Evolutionary conservation across 345 rosid species (phyloP).

Genomic region (Conringia planisiliqua): DNA sequence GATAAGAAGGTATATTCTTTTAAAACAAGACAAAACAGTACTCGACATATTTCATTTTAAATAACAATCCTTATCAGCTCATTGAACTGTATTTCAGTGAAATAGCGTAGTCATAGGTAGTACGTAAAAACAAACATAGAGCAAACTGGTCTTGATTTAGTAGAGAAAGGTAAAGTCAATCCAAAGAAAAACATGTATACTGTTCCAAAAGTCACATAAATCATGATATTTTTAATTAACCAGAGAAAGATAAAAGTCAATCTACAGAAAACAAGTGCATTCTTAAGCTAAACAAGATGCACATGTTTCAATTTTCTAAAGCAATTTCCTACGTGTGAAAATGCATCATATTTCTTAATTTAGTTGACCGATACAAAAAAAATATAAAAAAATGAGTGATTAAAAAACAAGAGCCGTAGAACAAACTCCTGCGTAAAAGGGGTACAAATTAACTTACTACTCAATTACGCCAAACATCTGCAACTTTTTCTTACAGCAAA

Average conservation of each 20-base stretch:
- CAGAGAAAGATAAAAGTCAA: not conserved
- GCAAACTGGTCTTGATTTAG: not conserved
- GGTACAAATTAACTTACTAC: not conserved
- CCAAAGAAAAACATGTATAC: not conserved
- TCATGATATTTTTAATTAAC: not conserved
- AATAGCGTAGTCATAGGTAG: not conserved
- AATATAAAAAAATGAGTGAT: not conserved
- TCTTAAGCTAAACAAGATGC: not conserved
- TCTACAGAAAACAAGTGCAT: slow-evolving; percentile 10
- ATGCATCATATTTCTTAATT: not conserved
- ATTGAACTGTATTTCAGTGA: not conserved
- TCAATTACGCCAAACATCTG: not conserved
- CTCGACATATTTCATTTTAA: not conserved
- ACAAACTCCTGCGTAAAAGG: not conserved
- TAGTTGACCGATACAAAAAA: not conserved
- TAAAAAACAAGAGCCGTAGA: not conserved
- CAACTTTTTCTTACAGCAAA: not conserved
- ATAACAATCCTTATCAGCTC: not conserved
- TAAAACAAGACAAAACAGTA: not conserved
- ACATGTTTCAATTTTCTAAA: not conserved
- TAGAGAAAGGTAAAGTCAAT: not conserved
- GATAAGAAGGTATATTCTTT: not conserved
- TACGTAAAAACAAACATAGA: not conserved
- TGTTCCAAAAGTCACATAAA: slow-evolving; percentile 3
- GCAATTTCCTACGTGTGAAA: not conserved